These are phyloP conservation scores for Hericium rajendrae DNA, from an alignment of 768 basidiomycete genomes.

Conservation along the genomic window DNA sequence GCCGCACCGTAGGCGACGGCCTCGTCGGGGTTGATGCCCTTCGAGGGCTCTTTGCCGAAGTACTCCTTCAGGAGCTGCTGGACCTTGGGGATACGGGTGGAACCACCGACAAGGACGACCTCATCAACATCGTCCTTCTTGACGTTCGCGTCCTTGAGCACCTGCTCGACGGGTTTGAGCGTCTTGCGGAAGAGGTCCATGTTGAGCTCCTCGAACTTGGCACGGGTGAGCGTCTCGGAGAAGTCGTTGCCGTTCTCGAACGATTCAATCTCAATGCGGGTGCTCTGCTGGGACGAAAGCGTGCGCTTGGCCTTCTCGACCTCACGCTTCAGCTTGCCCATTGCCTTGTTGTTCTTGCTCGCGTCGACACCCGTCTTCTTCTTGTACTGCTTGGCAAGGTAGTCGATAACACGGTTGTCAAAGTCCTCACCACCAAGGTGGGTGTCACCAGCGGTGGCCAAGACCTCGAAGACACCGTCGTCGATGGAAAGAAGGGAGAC, in stretches of 20 bases:
- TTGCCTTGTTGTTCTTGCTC: constrained; percentile 35
- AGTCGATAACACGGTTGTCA: constrained; percentile 33
- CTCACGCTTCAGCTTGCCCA: constrained; percentile 46
- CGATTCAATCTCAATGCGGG: constrained; percentile 88
- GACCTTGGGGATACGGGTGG: constrained; percentile 99
- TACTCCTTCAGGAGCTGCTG: constrained; percentile 97
- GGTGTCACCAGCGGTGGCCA: constrained; percentile 57
- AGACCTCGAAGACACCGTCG: constrained; percentile 49
- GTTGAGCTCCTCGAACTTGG: constrained; percentile 98
- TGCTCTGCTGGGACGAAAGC: constrained; percentile 76
- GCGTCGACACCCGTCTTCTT: constrained; percentile 41
- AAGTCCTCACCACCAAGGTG: constrained; percentile 60
- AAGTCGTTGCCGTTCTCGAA: constrained; percentile 97
- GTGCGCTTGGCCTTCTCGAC: constrained; percentile 58
- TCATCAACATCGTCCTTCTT: constrained; percentile 97
- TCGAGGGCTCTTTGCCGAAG: constrained; percentile 95
- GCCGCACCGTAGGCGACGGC: constrained; percentile 99
- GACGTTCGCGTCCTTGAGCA: constrained; percentile 93
- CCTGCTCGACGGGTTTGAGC: constrained; percentile 98
- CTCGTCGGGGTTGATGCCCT: constrained; percentile 99
- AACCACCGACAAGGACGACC: constrained; percentile 90
- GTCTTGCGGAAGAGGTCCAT: constrained; percentile 99
- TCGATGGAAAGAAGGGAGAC: constrained; percentile 80
- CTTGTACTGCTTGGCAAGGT: constrained; percentile 50
- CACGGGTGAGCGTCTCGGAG: constrained; percentile 91